These are phyloP conservation scores for Tolypocladium paradoxum DNA, from an alignment of 2,329 filamentous ascomycete genomes.

Conservation along the genomic window DNA sequence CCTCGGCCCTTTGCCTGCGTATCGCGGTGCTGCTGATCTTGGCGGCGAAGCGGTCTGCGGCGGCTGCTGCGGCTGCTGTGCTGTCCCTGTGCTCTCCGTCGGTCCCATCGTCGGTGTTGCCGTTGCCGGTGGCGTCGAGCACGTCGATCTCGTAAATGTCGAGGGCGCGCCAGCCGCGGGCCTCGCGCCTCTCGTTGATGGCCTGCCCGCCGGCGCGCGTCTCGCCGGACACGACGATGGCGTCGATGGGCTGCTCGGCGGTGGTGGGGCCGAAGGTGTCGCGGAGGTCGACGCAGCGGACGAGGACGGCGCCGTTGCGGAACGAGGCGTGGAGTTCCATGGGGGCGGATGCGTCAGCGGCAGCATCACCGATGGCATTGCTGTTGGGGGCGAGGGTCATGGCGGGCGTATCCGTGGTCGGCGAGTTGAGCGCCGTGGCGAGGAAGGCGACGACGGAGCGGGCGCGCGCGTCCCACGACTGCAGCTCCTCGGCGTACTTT, in stretches of 20 bases:
- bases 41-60: constrained; percentile 54
- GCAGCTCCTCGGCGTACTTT: constrained; percentile 70
- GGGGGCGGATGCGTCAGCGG: neutral
- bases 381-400: neutral
- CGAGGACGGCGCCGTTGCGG: constrained; percentile 45
- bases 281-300: constrained; percentile 76
- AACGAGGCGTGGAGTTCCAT: constrained; percentile 37
- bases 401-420: constrained; percentile 14
- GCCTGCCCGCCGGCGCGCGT: constrained; percentile 73
- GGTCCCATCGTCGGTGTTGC: constrained; percentile 22
- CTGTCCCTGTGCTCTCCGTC: constrained; percentile 23
- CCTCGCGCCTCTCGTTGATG: constrained; percentile 71
- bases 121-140: constrained; percentile 52
- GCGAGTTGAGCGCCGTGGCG: constrained; percentile 44
- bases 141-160: constrained; percentile 86
- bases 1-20: constrained; percentile 36
- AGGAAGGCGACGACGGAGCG: constrained; percentile 62
- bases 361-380: neutral
- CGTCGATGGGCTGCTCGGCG: constrained; percentile 65
- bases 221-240: constrained; percentile 78
- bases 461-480: constrained; percentile 70
- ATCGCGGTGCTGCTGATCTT: constrained; percentile 94
- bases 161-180: constrained; percentile 65
- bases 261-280: constrained; percentile 89
- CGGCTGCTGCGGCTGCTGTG: constrained; percentile 8